These are phyloP conservation scores for Xanthoparmelia taractica DNA, from an alignment of 495 filamentous ascomycete species.

Conservation along the genomic window DNA sequence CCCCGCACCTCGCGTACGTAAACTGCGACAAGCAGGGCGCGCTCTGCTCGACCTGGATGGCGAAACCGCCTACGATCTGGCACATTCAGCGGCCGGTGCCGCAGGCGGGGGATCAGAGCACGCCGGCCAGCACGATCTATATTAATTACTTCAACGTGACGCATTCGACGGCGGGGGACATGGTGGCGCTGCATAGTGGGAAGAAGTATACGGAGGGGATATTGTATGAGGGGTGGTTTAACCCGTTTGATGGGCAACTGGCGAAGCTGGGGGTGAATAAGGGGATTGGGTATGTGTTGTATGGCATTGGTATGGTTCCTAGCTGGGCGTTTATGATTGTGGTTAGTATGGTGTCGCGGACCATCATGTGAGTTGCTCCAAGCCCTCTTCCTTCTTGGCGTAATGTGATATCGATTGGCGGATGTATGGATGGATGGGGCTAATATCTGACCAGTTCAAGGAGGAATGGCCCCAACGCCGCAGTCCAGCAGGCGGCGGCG, in stretches of 20 bases:
- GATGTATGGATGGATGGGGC: neutral
- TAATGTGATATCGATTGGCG: neutral
- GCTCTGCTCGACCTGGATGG: slow-evolving; percentile 76
- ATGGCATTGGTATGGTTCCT: slow-evolving; percentile 47
- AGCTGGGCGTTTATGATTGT: slow-evolving; percentile 74
- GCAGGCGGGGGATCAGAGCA: slow-evolving; percentile 34
- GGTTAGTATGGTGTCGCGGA: slow-evolving; percentile 72
- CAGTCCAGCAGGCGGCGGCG: neutral
- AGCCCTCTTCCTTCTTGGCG: neutral
- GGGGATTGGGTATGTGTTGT: slow-evolving; percentile 64
- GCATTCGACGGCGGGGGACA: slow-evolving; percentile 52
- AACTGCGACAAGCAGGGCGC: slow-evolving; percentile 73
- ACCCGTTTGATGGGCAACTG: slow-evolving; percentile 70
- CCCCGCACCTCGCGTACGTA: slow-evolving; percentile 63
- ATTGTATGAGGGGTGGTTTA: slow-evolving; percentile 64
- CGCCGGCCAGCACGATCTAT: slow-evolving; percentile 42
- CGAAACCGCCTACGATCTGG: slow-evolving; percentile 62
- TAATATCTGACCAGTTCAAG: neutral
- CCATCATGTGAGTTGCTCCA: slow-evolving; percentile 71
- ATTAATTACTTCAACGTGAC: slow-evolving; percentile 57
- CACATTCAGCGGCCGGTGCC: slow-evolving; percentile 64
- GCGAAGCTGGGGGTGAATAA: slow-evolving; percentile 56
- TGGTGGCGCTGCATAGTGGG: slow-evolving; percentile 56
- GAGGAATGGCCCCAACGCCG: slow-evolving; percentile 3
- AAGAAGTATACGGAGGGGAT: slow-evolving; percentile 48